phyloP scores from a whole-genome alignment of 1,284 basidiomycete genomes.

The Pseudozyma sp. region DNA sequence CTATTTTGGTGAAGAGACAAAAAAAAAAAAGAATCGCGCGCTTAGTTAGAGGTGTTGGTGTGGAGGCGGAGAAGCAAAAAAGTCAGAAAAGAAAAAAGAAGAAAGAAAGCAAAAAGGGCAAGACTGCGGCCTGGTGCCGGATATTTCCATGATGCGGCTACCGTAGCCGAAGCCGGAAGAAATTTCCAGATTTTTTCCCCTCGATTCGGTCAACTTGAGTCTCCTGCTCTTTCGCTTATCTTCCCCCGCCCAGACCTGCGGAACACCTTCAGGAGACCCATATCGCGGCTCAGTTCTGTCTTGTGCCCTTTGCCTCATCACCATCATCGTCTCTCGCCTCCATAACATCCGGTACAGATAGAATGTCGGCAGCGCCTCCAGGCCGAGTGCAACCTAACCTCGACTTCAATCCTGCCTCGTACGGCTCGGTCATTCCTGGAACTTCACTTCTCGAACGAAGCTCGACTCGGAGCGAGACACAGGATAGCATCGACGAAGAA shows the following conservation, averaged over 20 bases:
- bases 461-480: constrained; percentile 22
- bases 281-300: neutral
- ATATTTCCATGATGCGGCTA: neutral
- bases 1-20: neutral
- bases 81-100: neutral
- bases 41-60: neutral
- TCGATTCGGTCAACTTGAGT: neutral
- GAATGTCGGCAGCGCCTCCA: constrained; percentile 41
- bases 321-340: neutral
- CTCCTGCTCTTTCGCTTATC: neutral
- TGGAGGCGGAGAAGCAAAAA: neutral
- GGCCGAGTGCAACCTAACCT: constrained; percentile 31
- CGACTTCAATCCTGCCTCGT: constrained; percentile 39
- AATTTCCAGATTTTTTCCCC: constrained; percentile 20
- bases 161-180: constrained; percentile 31
- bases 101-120: neutral
- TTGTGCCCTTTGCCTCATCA: constrained; percentile 1
- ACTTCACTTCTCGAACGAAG: constrained; percentile 25
- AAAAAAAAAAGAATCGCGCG: neutral
- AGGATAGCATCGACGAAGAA: constrained; percentile 25
- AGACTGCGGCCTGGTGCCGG: neutral
- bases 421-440: constrained; percentile 31
- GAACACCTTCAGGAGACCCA: neutral
- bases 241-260: neutral
- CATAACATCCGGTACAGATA: neutral